Evolutionary conservation across 164 flowering plant genomes (phyloP), one percentile per base, ranked within the genome.

Genomic region (Umbilicus rupestris): DNA sequence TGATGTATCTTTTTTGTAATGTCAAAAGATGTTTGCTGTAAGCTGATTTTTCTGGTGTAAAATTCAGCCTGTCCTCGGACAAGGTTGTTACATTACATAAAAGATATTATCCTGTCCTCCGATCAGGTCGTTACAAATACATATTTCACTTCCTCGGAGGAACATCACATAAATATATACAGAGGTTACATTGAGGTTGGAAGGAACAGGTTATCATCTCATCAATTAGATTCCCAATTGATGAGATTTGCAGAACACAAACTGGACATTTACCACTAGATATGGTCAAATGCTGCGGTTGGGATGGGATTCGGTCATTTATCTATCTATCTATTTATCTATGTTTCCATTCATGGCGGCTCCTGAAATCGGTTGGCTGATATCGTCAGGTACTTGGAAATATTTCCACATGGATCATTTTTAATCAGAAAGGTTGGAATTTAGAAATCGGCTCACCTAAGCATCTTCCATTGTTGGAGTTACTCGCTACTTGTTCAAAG

Each of bases 401-500:
- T 52, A 52, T 3, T 52, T 20, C n/a, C 28, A 49, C 3, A 24
- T 6, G 7, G 7, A 19, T 49, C 22, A 19, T 49, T 22, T 52
- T 24, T 11, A 26, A 52, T 52, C 29, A 20, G 15, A 22, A 52
- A 52, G 58, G 58, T 24, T 52, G 2, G 30, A 24, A 9, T 24
- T 52, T 52, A 7, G 30, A 24, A 9, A 52, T 52, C 14, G 4
- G 24, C 29, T 24, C 19, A 24, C 29, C 58, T 24, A 10, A 20
- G 58, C 58, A 52, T 52, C 58, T 52, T 52, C 15, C 60, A 26
- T n/a, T 14, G 33, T 55, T 55, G 19, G 31, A 28, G 60, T 55
- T 14, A 30, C 60, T 55, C 60, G 87, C 86, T 41, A 73, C 83
- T 70, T 78, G 78, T 42, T 80, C 72, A 59, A 80, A 87, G 69